phyloP scores from a whole-genome alignment of 2,329 filamentous ascomycete species.

The Phialophora expanda region DNA sequence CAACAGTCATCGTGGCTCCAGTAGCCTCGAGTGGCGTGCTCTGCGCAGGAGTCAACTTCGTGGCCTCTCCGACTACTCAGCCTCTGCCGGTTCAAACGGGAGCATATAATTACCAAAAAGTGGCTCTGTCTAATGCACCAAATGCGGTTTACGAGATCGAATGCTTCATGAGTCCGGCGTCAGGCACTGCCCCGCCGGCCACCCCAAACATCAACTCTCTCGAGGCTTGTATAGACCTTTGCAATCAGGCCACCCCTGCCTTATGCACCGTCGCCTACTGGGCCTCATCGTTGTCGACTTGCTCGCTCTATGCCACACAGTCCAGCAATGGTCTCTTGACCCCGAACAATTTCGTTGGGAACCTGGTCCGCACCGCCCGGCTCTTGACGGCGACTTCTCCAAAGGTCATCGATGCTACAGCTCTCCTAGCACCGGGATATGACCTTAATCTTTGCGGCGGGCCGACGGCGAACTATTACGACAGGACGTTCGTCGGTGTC shows the following conservation, averaged over 20 bases:
- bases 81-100: slow-evolving; percentile 17
- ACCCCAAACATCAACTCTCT: slow-evolving; percentile 12
- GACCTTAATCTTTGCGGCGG: slow-evolving; percentile 29
- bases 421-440: slow-evolving; percentile 19
- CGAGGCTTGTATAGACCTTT: slow-evolving; percentile 25
- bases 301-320: slow-evolving; percentile 7
- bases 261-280: slow-evolving; percentile 18
- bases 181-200: not conserved
- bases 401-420: slow-evolving; percentile 25
- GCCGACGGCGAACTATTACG: slow-evolving; percentile 15
- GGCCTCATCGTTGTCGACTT: not conserved
- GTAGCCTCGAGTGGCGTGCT: slow-evolving; percentile 12
- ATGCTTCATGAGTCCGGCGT: slow-evolving; percentile 22
- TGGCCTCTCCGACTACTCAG: slow-evolving; percentile 1
- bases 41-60: slow-evolving; percentile 22
- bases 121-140: slow-evolving; percentile 21
- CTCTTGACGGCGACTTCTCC: slow-evolving; percentile 17
- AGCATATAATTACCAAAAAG: slow-evolving; percentile 32
- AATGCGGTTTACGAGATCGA: slow-evolving; percentile 27
- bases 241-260: not conserved
- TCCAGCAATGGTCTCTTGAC: slow-evolving; percentile 9
- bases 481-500: slow-evolving; percentile 23
- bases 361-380: slow-evolving; percentile 13
- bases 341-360: slow-evolving; percentile 19
- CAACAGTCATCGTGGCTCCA: not conserved